Evolutionary conservation across 768 basidiomycete species (phyloP).

Genomic region (Leccinum arenicola): DNA sequence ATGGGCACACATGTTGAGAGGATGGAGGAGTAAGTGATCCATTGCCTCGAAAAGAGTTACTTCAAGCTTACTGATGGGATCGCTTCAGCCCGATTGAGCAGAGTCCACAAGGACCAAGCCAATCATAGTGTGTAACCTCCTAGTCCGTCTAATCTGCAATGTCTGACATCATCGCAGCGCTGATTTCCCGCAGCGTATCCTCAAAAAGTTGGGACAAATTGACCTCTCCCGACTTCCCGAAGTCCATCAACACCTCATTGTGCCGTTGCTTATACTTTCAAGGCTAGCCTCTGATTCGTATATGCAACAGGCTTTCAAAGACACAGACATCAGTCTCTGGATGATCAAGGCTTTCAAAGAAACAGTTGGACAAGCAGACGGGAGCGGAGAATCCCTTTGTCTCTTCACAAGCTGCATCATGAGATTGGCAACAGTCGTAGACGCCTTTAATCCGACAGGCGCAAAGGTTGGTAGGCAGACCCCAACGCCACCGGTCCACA

Average conservation of each 20-base stretch:
- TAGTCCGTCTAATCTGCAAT: neutral
- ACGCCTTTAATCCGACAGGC: neutral
- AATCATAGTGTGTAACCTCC: neutral
- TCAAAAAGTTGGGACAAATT: neutral
- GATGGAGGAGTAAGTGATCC: neutral
- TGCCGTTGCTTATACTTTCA: neutral
- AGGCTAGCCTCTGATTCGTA: neutral
- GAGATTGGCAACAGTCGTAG: neutral
- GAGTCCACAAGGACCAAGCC: neutral
- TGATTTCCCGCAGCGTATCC: neutral
- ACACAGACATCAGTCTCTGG: neutral
- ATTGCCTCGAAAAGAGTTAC: neutral
- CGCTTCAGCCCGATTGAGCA: neutral
- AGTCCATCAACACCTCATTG: neutral
- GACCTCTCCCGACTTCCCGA: neutral
- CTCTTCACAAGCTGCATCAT: slow-evolving; percentile 3
- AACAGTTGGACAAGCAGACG: neutral
- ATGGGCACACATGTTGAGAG: neutral
- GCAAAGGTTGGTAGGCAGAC: neutral
- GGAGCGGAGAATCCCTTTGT: neutral
- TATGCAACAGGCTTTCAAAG: neutral
- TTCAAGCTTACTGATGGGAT: neutral
- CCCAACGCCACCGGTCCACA: neutral
- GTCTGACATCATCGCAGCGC: neutral
- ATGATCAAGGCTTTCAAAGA: neutral